These are phyloP conservation scores for Wickerhamiella sorbophila DNA, from an alignment of 805 yeast species.

Conservation along the genomic window DNA sequence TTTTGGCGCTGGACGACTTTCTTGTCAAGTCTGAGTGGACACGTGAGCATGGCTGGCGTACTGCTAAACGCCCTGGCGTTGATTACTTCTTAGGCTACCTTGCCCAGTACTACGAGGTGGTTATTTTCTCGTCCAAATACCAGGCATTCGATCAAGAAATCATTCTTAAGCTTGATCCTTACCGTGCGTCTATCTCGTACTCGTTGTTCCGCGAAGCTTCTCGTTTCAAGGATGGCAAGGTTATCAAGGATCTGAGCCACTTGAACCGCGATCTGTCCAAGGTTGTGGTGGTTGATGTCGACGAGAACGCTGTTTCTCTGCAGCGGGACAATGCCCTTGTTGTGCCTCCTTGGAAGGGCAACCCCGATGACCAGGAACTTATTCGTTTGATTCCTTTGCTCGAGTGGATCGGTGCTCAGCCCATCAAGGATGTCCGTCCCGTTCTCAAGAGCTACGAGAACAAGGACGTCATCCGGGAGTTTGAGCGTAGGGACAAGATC, in stretches of 20 bases:
- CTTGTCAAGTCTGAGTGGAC: constrained; percentile 89
- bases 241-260: constrained; percentile 77
- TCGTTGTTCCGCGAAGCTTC: constrained; percentile 86
- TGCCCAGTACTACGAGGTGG: constrained; percentile 92
- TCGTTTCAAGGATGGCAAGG: constrained; percentile 72
- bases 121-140: constrained; percentile 72
- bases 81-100: constrained; percentile 92
- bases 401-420: constrained; percentile 86
- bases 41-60: constrained; percentile 88
- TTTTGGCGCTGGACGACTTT: constrained; percentile 76
- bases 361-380: constrained; percentile 59
- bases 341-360: constrained; percentile 75
- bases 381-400: constrained; percentile 77
- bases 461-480: constrained; percentile 57
- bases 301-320: constrained; percentile 52
- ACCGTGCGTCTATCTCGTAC: constrained; percentile 75
- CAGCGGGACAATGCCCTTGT: constrained; percentile 95
- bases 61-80: constrained; percentile 96
- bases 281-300: constrained; percentile 65
- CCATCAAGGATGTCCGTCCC: constrained; percentile 78
- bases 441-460: constrained; percentile 54
- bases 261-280: constrained; percentile 83
- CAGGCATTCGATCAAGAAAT: constrained; percentile 75
- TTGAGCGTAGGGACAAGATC: constrained; percentile 57
- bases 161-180: constrained; percentile 82